Conservation (phyloP, 1,284 basidiomycete genomes). For the Sphagnurus paluster region DNA sequence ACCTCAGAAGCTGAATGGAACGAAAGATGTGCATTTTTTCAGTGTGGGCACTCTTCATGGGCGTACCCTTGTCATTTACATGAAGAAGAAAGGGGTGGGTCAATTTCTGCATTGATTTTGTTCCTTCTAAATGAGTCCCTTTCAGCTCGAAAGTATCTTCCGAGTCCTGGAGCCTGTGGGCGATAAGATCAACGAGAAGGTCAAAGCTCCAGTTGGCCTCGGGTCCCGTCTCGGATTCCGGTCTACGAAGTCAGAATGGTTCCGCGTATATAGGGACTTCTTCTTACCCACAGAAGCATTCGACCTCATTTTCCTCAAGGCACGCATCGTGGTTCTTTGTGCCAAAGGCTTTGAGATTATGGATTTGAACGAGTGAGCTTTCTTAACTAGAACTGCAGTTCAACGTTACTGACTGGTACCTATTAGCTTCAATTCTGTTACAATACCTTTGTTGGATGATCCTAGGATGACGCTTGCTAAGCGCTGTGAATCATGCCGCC, state of each 20-base stretch:
- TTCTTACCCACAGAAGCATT: slow-evolving; percentile 89
- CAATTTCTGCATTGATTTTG: neutral
- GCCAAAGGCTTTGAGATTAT: slow-evolving; percentile 97
- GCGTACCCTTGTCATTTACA: slow-evolving; percentile 90
- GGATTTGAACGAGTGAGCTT: slow-evolving; percentile 88
- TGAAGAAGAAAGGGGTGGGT: slow-evolving; percentile 92
- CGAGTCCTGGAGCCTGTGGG: slow-evolving; percentile 91
- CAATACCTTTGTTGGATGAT: slow-evolving; percentile 83
- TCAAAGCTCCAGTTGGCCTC: slow-evolving; percentile 67
- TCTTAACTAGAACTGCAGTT: too few species aligned
- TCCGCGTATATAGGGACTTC: slow-evolving; percentile 88
- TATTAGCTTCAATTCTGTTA: slow-evolving; percentile 81
- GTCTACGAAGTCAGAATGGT: slow-evolving; percentile 86
- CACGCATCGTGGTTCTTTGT: slow-evolving; percentile 90
- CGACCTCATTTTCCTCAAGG: slow-evolving; percentile 88
- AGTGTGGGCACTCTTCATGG: slow-evolving; percentile 84
- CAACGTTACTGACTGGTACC: slow-evolving; percentile 8
- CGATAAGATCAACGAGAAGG: slow-evolving; percentile 79
- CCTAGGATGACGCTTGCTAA: slow-evolving; percentile 73
- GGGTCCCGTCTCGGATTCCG: slow-evolving; percentile 61
- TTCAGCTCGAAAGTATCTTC: slow-evolving; percentile 81
- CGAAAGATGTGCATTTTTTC: slow-evolving; percentile 93
- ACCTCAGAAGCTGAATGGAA: slow-evolving; percentile 87
- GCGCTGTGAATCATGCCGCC: slow-evolving; percentile 80
- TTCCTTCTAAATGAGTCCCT: slow-evolving; percentile 3